Evolutionary conservation across 2,329 filamentous ascomycete genomes (phyloP), one percentile per base, ranked within the genome.

Genomic region (Ustulina deusta): DNA sequence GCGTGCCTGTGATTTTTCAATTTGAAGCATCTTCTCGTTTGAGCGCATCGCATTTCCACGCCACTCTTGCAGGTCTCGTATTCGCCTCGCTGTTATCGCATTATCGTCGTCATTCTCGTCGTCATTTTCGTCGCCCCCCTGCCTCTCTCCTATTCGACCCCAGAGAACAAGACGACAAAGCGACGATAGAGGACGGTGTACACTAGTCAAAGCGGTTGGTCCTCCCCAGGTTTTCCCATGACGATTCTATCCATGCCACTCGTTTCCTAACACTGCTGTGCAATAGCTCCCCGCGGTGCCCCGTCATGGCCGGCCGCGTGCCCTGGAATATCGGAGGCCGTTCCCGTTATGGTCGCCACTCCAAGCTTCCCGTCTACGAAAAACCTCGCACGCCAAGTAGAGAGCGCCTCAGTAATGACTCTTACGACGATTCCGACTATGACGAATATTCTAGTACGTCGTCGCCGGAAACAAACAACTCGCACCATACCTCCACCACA

Each of bases 321-420:
- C 80, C 83, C 46, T 76, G 79, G 52, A 85, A 83, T 66, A 81
- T 81, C 46, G 74, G 86, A 70, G 74, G 86, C 71, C 83, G 84
- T 63, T 78, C 82, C 61, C 83, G 84, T 70, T 81, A 83, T 71
- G 76, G 79, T 59, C 83, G 79, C 59, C 74, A 75, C 38, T 73
- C 76, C 10, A 79, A 77, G 68, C 79, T 89, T 32, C 86, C 86
- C 22, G 71, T 87, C 11, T 88, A 88, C 76, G 83, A 85, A 70
- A 82, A 82, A 64, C 63, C 83, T 42, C 72, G 76, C 27, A 74
- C 80, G 7, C 74, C 80, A 1, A 80, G 75, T 22, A 87, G 87
- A 72, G 86, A 88, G 65, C 83, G 82, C 65, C 82, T 80, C 63
- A 87, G 86, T 2, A 83, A 86, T 69, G 82, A 86, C 65, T 82